Conservation (phyloP, 1,139 yeast genomes). For the Candida dubliniensis region DNA sequence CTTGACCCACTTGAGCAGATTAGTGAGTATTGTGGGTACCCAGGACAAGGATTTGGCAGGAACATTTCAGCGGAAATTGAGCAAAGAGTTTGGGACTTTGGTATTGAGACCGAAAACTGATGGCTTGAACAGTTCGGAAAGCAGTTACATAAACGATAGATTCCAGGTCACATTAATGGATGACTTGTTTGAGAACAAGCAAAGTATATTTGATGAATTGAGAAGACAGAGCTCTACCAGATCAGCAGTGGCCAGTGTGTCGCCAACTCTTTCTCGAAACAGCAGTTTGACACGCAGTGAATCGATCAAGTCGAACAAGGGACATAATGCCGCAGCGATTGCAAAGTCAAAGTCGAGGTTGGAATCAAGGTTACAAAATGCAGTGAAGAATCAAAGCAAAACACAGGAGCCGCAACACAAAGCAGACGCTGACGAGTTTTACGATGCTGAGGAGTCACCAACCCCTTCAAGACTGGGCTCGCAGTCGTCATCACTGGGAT, state of each 20-base stretch:
- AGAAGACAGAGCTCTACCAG: conserved; percentile 37
- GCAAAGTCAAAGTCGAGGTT: conserved; percentile 29
- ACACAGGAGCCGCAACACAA: conserved; percentile 1
- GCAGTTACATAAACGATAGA: conserved; percentile 42
- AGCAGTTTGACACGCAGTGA: conserved; percentile 11
- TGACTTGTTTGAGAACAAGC: conserved; percentile 49
- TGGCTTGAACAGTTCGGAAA: conserved; percentile 4
- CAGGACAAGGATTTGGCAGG: conserved; percentile 34
- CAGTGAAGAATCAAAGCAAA: conserved; percentile 18
- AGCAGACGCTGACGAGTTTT: conserved; percentile 6
- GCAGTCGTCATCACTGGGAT: conserved; percentile 39
- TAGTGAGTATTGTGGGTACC: conserved; percentile 58
- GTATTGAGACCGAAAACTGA: conserved; percentile 53
- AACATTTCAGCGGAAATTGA: conserved; percentile 50
- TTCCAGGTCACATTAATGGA: conserved; percentile 58
- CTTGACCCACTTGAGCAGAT: conserved; percentile 68
- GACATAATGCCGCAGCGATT: conserved; percentile 9
- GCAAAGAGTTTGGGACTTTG: conserved; percentile 67
- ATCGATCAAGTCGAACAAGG: conserved; percentile 8
- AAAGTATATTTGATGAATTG: conserved; percentile 42
- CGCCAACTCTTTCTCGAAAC: conserved; percentile 4
- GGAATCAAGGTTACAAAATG: conserved; percentile 33
- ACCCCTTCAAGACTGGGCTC: conserved; percentile 11
- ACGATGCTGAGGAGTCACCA: conserved; percentile 15
- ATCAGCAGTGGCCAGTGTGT: conserved; percentile 7